A percentile compares a stretch with the other conserved stretches of the same genome.
Evolutionary conservation across 768 basidiomycete genomes (phyloP).

Genomic region (Rhizopogon vinicolor): DNA sequence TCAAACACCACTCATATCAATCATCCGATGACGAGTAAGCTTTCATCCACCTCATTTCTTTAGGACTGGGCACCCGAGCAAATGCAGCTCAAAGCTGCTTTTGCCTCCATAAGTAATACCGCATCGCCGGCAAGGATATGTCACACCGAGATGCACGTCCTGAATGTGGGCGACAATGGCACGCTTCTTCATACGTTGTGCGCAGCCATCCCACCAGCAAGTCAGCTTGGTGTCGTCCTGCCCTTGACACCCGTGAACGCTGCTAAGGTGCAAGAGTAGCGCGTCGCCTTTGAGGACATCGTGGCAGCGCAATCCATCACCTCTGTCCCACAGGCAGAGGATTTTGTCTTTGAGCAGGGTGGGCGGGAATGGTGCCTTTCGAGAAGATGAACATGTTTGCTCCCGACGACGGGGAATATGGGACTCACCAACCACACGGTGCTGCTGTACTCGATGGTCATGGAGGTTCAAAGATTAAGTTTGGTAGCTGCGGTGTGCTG

Average conservation of each 20-base stretch:
- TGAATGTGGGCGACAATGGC: not conserved
- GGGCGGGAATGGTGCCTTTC: not conserved
- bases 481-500: not conserved
- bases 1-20: not conserved
- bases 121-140: not conserved
- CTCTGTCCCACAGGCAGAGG: not conserved
- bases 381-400: not conserved
- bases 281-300: not conserved
- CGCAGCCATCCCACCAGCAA: not conserved
- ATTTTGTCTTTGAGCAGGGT: not conserved
- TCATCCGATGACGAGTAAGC: not conserved
- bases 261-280: not conserved
- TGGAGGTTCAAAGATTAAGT: not conserved
- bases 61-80: not conserved
- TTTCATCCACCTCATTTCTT: not conserved
- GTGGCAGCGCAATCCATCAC: not conserved
- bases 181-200: not conserved
- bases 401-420: not conserved
- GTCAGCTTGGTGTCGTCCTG: not conserved
- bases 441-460: not conserved
- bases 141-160: not conserved
- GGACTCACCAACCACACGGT: not conserved
- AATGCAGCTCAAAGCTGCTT: not conserved
- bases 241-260: not conserved
- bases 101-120: not conserved